Evolutionary conservation across 352 stramenopile species (phyloP), one percentile per base, ranked within the genome.

Genomic region (Globisporangium polare): DNA sequence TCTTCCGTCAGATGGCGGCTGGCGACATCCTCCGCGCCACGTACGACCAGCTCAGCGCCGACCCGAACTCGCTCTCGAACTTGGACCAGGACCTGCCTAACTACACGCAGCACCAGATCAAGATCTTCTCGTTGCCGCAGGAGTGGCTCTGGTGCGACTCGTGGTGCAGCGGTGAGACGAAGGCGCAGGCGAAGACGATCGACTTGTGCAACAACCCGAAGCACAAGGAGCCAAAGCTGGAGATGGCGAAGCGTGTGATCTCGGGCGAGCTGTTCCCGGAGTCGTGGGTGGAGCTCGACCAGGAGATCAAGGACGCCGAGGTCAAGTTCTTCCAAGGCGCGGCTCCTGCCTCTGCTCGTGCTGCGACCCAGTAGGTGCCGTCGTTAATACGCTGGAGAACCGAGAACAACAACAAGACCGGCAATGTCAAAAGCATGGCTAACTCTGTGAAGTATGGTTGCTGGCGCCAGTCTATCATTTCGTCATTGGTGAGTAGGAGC

Each of bases 111-210:
- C 78, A 93, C 56, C 83, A 95, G 64, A 97, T 99, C 53, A 95
- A 92, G 8, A 99, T 99, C 52, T 98, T 98, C 67, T 99, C 93
- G 37, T 77, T 99, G 37, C 86, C 86, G 78, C 97, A 94, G 63
- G 97, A 99, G 68, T 99, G 98, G 98, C 86, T 99, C 9, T 99
- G 98, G 98, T 99, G 98, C 71, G 98, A 99, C 69, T 97, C 89
- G 24, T 99, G 98, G 98, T 99, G 98, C 81, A 98, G 89, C 58
- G 97, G 99, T 55, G 95, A 98, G 60, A 98, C 93, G 17, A 99
- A 99, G 74, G 83, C 72, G 13, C 61, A 82, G 10, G 96, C 97
- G 24, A 99, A 99, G 83, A 99, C 98, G 5, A 99, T 99, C 69
- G 98, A 99, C 74, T 75, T 99, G 56, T 99, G 98, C 80, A 99